Evolutionary conservation across 345 rosid genomes (phyloP), one percentile per base, ranked within the genome.

Genomic region (Viola odorata): DNA sequence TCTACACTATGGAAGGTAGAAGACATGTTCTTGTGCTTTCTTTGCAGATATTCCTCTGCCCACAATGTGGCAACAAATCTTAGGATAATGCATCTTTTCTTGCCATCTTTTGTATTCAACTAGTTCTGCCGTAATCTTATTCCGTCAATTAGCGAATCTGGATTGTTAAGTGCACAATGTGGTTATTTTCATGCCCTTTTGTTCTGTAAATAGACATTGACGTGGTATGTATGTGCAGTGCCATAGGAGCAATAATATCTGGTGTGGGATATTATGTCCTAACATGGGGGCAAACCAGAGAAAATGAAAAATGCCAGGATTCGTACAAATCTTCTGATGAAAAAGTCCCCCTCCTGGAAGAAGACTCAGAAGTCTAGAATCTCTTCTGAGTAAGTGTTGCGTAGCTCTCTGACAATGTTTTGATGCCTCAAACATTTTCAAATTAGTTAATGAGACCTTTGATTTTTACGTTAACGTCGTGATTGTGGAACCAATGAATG

Each of bases 1-100:
- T 77, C 85, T 85, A 66, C 86, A 80, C 51, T 87, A 91, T 47
- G 97, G 91, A 69, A 91, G 91, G 97, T 87, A 67, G 50, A 37
- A 50, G 37, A 32, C 15, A 8, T 14, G 7, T 44, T 44, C 7
- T 7, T 44, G 7, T 6, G 47, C 12, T 11, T 6, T 44, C 47
- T 6, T 6, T 7, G 47, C 9, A 44, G 32, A 23, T 23, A 23
- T 23, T 23, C 32, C 32, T 23, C 32, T 23, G 32, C 32, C 32
- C 32, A 23, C 32, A 23, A 23, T 23, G 32, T 23, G 32, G 32
- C 32, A 23, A 23, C 32, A 23, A 23, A 23, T 6, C 47, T 6
- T 44, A 6, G 11, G 8, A 42, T 7, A 42, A 11, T 6, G 11
- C 45, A 42, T 11, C 45, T 9, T 41, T 41, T 5, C 5, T 41